These are phyloP conservation scores for Galerina marginata DNA, from an alignment of 768 basidiomycete species.

Conservation along the genomic window DNA sequence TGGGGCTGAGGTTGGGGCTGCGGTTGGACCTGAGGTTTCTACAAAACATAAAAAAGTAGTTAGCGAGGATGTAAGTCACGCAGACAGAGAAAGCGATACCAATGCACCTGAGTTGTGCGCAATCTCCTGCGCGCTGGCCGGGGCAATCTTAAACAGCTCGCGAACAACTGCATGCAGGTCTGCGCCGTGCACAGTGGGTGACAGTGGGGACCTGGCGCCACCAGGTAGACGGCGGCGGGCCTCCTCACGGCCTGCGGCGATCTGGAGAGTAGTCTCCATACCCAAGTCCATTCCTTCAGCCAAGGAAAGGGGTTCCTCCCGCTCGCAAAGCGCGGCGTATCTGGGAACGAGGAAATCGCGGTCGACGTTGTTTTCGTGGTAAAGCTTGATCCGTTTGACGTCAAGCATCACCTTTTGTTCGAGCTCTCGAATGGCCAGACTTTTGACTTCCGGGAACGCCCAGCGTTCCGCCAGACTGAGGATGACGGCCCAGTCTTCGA, in stretches of 20 bases:
- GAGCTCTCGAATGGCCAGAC: conserved; percentile 60
- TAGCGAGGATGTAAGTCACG: conserved; percentile 14
- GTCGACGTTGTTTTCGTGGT: conserved; percentile 58
- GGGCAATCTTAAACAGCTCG: conserved; percentile 27
- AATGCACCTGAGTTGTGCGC: conserved; percentile 39
- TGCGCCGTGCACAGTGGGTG: conserved; percentile 33
- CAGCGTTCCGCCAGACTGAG: conserved; percentile 59
- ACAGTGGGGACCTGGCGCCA: conserved; percentile 41
- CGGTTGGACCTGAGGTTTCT: conserved; percentile 1
- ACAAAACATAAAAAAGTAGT: conserved; percentile 12
- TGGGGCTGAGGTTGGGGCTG: conserved; percentile 6
- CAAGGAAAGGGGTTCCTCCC: conserved; percentile 53
- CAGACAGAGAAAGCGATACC: conserved; percentile 27
- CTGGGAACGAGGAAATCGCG: conserved; percentile 51
- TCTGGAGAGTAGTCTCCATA: conserved; percentile 54
- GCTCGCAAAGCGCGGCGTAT: conserved; percentile 57
- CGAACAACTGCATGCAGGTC: conserved; percentile 42
- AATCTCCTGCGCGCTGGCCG: conserved; percentile 12
- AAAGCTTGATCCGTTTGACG: conserved; percentile 60
- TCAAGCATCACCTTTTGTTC: conserved; percentile 47
- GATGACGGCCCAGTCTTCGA: conserved; percentile 60
- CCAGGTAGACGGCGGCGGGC: conserved; percentile 36
- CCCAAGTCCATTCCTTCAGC: conserved; percentile 64
- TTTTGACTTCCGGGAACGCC: conserved; percentile 57
- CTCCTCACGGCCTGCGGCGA: conserved; percentile 60